Evolutionary conservation across 768 basidiomycete genomes (phyloP).

Genomic region (Psilocybe subaeruginosa): DNA sequence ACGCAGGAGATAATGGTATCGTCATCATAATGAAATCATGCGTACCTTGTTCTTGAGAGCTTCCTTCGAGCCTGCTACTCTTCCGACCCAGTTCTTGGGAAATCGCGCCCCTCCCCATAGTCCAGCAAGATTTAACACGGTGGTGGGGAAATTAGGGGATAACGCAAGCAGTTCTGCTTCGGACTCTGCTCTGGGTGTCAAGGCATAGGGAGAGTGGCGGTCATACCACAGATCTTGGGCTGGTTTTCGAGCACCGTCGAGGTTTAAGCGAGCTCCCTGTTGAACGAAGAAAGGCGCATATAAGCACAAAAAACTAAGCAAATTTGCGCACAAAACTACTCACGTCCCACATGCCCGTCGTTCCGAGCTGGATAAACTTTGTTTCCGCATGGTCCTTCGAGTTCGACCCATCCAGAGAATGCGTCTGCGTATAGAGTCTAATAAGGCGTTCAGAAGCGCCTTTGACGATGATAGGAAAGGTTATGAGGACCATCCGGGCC

Average conservation of each 20-base stretch:
- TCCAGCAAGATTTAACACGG: conserved; percentile 64
- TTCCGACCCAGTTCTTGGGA: conserved; percentile 51
- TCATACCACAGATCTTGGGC: conserved; percentile 45
- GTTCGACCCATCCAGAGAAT: conserved; percentile 3
- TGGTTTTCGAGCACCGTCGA: conserved; percentile 6
- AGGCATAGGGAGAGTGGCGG: conserved; percentile 49
- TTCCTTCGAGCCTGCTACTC: conserved; percentile 60
- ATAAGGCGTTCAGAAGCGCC: conserved; percentile 55
- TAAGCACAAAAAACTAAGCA: not conserved
- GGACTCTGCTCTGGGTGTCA: conserved; percentile 48
- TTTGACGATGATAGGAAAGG: conserved; percentile 51
- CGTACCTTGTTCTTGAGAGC: conserved; percentile 50
- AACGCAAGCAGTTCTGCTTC: conserved; percentile 59
- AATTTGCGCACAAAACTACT: conserved; percentile 20
- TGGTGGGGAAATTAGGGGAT: conserved; percentile 40
- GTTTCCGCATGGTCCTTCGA: conserved; percentile 16
- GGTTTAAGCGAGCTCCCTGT: conserved; percentile 21
- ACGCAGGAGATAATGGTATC: not conserved
- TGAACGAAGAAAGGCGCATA: not conserved
- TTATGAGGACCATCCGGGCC: conserved; percentile 58
- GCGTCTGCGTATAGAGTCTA: conserved; percentile 39
- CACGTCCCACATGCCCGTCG: conserved; percentile 66
- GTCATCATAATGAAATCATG: not conserved
- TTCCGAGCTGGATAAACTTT: conserved; percentile 64
- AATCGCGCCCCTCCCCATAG: conserved; percentile 62